Base-by-base conservation (phyloP, 257 asterid species). In the Solanum neorickii region DNA sequence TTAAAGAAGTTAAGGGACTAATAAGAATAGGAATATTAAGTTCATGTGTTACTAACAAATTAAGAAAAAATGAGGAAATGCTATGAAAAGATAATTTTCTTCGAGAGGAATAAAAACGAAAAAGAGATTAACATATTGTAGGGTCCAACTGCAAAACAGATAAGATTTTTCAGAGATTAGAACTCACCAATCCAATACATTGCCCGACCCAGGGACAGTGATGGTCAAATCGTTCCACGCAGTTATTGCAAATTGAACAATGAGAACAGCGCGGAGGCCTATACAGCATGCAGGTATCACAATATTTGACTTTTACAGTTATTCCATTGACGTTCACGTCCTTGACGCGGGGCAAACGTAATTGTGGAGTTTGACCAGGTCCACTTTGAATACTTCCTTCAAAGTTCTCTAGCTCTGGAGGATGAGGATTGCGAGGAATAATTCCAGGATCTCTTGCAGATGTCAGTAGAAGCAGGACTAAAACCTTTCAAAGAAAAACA, bases 181-280 rank as follows among this genome's bases (percentile, higher is more conserved):
- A 73, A 88, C 98, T 90, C 87, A 97, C 99, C 94, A 90, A 82
- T 89, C 99, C 99, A 86, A 97, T 94, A 29, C 99, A 97, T 87
- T 97, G 99, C 83, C 99, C 99, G 31, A 97, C 97, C 99, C 99
- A 97, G 46, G 99, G 99, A 59, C 99, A 97, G 92, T 97, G 99
- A 92, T 97, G 99, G 90, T 97, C 99, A 59, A 97, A 97, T 69
- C 94, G 92, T 86, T 97, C 97, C 86, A 97, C 99, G 78, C 99
- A 97, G 90, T 97, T 97, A 84, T 96, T 94, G 89, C 99, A 96
- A 87, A 95, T 94, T 12, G 99, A 97, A 87, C 99, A 97, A 88
- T 95, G 99, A 5, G 99, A 97, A 87, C 98, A 95, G 20, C 98
- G 98, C 25, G 98, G 98, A 85, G 99, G 96, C 83, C 99, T 91